These are phyloP conservation scores for Quercus robur DNA, from an alignment of 306 rosid species.

Conservation along the genomic window DNA sequence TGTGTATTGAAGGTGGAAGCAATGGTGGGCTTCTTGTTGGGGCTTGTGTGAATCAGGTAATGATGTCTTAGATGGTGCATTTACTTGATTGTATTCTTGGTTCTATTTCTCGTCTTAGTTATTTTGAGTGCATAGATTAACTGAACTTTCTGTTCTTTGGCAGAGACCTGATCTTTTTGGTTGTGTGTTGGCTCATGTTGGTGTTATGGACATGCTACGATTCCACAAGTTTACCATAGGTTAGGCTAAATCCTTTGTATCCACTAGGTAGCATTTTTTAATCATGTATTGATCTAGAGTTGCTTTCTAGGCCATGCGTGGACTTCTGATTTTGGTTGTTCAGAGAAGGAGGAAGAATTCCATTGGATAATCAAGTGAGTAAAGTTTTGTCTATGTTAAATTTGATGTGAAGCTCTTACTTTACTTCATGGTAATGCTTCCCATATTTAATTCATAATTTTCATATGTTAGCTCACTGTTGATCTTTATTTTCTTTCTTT, in stretches of 20 bases:
- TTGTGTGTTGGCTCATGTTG: constrained; percentile 95
- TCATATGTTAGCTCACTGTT: not conserved
- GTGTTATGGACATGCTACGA: constrained; percentile 98
- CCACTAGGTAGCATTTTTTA: not conserved
- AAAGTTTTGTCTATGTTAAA: constrained; percentile 4
- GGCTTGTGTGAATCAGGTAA: constrained; percentile 89
- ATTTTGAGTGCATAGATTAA: not conserved
- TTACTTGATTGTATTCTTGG: not conserved
- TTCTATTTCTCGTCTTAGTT: not conserved
- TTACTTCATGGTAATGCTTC: not conserved
- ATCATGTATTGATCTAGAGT: constrained; percentile 13
- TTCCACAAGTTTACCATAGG: constrained; percentile 97
- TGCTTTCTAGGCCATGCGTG: constrained; percentile 82
- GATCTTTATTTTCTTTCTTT: constrained; percentile 12
- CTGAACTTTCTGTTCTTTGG: not conserved
- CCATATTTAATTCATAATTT: not conserved
- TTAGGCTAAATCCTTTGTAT: constrained; percentile 27
- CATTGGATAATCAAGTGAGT: constrained; percentile 88
- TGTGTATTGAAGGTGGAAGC: constrained; percentile 97
- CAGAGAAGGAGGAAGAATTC: constrained; percentile 87
- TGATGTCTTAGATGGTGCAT: not conserved
- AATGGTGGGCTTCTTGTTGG: constrained; percentile 96
- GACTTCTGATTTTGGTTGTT: constrained; percentile 90
- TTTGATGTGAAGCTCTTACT: not conserved
- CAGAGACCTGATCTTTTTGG: constrained; percentile 97